Evolutionary conservation across 1,284 basidiomycete genomes (phyloP), one percentile per base, ranked within the genome.

Genomic region (Trichosporon sp.): DNA sequence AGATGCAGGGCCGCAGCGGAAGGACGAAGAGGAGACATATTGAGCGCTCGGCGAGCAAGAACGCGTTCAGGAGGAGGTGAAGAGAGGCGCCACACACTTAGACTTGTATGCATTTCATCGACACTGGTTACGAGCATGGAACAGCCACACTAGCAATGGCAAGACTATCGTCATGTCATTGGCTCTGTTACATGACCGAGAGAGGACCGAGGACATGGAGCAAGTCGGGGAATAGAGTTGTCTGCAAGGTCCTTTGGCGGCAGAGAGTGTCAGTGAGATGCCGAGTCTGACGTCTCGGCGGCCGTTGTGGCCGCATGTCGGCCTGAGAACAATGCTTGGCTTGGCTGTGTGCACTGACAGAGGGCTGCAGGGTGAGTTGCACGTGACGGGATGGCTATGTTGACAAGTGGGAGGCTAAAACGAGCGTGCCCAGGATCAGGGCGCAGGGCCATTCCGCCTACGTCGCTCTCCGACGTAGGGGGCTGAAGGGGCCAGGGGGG

Each of bases 31-130:
- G 91, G 76, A 85, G 93, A 78, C 88, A 89, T 76, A 89, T 89
- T 3, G 88, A 91, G 71, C 86, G 93, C 70, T 95, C 93, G 79
- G 93, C 93, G 65, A 93, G 91, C 81, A 94, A 90, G 85, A 94
- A 94, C 83, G 89, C 88, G 2, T 94, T 95, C 81, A 86, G 90
- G 81, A 71, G 77, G 67, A 73, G 79, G 72, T 84, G 67, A 65
- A 14, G 38, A 40, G 38, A 10, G 11, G 8, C 7, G 38, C 38
- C 38, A 40, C 38, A 40, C 35, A 37, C 35, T 40, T 40, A 32
- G 26, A 35, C 56, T 32, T 63, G 59, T 35, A 63, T 63, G 59
- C 59, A 63, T 63, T 5, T 4, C 21, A 59, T 11, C 21, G 51
- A 26, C 51, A 56, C 12, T 43, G 40, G 40, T 4, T 26, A 26